phyloP scores from a whole-genome alignment of 116 monocot genomes.

The Posidonia oceanica region DNA sequence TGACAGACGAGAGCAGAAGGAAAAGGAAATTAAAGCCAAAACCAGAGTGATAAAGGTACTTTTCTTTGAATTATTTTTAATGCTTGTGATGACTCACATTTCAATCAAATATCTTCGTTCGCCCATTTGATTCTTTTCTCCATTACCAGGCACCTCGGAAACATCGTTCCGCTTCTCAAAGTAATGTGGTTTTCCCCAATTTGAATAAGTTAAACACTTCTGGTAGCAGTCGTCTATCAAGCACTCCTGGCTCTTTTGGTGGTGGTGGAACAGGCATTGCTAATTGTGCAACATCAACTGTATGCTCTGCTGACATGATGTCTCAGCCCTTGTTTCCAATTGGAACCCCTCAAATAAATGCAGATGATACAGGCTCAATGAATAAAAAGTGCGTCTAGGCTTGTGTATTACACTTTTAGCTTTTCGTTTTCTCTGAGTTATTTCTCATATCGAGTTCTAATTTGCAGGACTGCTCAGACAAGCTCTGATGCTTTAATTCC shows the following conservation, averaged over 20 bases:
- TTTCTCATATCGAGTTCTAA: neutral
- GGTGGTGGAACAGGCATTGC: constrained; percentile 15
- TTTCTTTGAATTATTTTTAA: neutral
- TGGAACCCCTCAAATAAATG: constrained; percentile 29
- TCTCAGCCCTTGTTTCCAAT: constrained; percentile 49
- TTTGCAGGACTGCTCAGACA: constrained; percentile 36
- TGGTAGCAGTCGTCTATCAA: constrained; percentile 6
- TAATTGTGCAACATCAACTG: constrained; percentile 22
- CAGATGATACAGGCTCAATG: constrained; percentile 20
- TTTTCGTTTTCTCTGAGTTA: neutral
- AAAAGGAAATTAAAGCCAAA: constrained; percentile 76
- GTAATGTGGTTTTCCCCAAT: constrained; percentile 16
- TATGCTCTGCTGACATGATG: constrained; percentile 19
- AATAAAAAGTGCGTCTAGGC: constrained; percentile 35
- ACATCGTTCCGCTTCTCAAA: constrained; percentile 15
- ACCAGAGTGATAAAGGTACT: constrained; percentile 59
- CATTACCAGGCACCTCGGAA: constrained; percentile 33
- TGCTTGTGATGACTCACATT: neutral
- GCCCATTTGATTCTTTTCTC: neutral
- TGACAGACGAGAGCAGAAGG: constrained; percentile 75
- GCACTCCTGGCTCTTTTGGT: constrained; percentile 10
- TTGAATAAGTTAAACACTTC: constrained; percentile 22
- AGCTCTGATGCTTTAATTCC: constrained; percentile 13
- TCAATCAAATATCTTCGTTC: neutral
- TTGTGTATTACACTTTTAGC: neutral